Evolutionary conservation across 2,329 filamentous ascomycete species (phyloP), one percentile per base, ranked within the genome.

Genomic region (Diaporthe batatas): DNA sequence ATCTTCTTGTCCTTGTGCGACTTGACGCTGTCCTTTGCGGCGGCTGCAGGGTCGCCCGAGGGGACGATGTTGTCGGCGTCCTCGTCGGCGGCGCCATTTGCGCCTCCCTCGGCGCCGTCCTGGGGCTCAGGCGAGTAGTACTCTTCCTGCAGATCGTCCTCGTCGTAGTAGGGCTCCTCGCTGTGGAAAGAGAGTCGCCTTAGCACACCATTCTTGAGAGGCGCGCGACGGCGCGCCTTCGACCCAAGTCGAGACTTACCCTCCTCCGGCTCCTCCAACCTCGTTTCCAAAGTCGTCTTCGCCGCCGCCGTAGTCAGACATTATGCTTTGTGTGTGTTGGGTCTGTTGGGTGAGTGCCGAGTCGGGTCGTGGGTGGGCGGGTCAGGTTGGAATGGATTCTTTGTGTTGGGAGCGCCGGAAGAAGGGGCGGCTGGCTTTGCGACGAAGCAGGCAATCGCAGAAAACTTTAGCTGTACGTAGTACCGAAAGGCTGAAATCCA

Each of bases 1-100:
- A 99, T 96, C 85, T 94, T 97, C 89, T 97, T 98, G 84, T 95
- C 90, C 80, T 91, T 91, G 79, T 88, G 84, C 64, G 86, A 86
- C 80, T 88, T 89, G 69, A 89, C 87, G 77, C 82, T 85, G 71
- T 83, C 83, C 80, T 87, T 89, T 44, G 90, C 90, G 0, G 86
- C 83, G 32, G 90, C 90, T 42, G 88, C 87, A 23, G 90, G 88
- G 79, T 92, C 91, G 77, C 90, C 90, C 21, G 90, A 88, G 64
- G 88, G 81, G 73, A 92, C 84, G 12, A 92, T 85, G 75, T 91
- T 87, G 76, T 90, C 88, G 73, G 87, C 86, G 44, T 89, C 87
- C 69, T 90, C 89, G 23, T 87, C 86, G 62, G 86, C 88, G 72
- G 85, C 84, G 68, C 87, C 87, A 34, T 85, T 87, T 53, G 87